A percentile compares a stretch with the other conserved stretches of the same genome.
phyloP scores from a whole-genome alignment of 2,329 filamentous ascomycete species.

The Verticillium nubilum region DNA sequence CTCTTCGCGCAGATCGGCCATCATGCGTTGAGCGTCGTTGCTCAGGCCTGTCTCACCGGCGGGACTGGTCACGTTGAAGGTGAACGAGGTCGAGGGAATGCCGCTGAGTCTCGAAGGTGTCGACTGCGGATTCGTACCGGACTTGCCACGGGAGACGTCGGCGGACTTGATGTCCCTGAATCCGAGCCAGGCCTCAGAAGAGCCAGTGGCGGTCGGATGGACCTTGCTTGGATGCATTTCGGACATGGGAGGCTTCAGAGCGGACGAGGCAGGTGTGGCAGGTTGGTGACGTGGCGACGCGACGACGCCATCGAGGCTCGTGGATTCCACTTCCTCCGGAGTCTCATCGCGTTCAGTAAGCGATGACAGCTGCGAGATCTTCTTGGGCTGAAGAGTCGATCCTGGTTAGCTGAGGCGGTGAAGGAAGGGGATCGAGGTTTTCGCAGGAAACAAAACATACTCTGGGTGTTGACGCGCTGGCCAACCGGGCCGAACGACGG shows the following conservation, averaged over 20 bases:
- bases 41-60: conserved; percentile 49
- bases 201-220: conserved; percentile 69
- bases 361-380: conserved; percentile 27
- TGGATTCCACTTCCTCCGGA: conserved; percentile 20
- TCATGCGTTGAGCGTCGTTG: conserved; percentile 53
- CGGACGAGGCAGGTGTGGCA: conserved; percentile 58
- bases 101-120: conserved; percentile 59
- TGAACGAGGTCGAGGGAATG: conserved; percentile 55
- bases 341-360: conserved; percentile 39
- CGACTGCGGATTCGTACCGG: conserved; percentile 34
- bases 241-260: conserved; percentile 63
- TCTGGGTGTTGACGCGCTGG: conserved; percentile 25
- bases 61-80: conserved; percentile 56
- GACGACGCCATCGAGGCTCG: conserved; percentile 20
- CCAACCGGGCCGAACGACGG: conserved; percentile 39
- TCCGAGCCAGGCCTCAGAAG: conserved; percentile 75
- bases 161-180: conserved; percentile 70
- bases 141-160: conserved; percentile 34
- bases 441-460: conserved; percentile 17
- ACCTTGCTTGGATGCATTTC: conserved; percentile 91
- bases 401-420: conserved; percentile 1
- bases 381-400: conserved; percentile 18
- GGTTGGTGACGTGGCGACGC: conserved; percentile 29
- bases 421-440: background rate
- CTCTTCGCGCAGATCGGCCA: conserved; percentile 60